Evolutionary conservation across 2,329 filamentous ascomycete species (phyloP).

Genomic region (Botrytis aclada): DNA sequence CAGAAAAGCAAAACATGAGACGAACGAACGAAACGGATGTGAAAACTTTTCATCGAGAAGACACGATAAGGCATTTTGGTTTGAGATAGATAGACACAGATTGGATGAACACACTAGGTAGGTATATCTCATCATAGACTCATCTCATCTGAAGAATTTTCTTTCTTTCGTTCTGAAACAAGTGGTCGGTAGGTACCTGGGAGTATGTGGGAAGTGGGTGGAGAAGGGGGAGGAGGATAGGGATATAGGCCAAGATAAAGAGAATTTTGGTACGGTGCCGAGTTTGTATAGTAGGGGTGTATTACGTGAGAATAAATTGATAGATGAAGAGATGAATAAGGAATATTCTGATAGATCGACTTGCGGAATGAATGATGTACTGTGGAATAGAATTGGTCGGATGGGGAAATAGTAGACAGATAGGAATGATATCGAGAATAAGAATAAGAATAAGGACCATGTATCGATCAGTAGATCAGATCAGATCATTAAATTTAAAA

Average conservation of each 20-base stretch:
- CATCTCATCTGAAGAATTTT: neutral
- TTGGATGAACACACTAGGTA: neutral
- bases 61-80: neutral
- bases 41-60: neutral
- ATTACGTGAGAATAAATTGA: neutral
- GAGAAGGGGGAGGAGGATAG: neutral
- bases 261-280: neutral
- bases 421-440: neutral
- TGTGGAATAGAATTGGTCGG: neutral
- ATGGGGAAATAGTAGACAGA: neutral
- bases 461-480: neutral
- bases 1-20: neutral
- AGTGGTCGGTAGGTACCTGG: neutral
- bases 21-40: neutral
- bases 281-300: neutral
- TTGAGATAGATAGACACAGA: neutral
- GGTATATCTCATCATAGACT: neutral
- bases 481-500: neutral
- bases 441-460: neutral
- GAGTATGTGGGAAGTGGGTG: neutral
- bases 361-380: neutral
- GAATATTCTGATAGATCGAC: neutral
- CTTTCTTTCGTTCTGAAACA: neutral
- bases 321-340: no score
- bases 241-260: neutral